Evolutionary conservation across 148 eudicot genomes (phyloP).

Genomic region (Fagopyrum tataricum): DNA sequence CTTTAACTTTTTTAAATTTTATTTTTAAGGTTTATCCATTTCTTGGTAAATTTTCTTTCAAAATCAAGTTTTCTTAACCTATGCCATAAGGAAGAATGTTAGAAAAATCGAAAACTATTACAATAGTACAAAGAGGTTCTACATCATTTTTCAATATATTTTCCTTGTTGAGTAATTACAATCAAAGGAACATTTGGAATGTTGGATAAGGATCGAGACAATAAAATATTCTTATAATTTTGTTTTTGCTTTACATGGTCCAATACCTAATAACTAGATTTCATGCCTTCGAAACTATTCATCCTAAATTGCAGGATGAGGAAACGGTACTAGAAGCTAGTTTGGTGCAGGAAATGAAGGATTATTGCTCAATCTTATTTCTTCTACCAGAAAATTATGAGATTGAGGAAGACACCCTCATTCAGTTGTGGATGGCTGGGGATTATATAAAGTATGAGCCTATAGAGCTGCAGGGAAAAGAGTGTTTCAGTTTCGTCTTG

Average conservation of each 20-base stretch:
- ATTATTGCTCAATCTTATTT: not conserved
- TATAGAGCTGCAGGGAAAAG: not conserved
- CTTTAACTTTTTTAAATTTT: too few relatives aligned
- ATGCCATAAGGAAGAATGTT: too few relatives aligned
- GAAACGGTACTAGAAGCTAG: not conserved
- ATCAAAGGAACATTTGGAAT: too few relatives aligned
- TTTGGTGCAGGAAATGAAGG: not conserved
- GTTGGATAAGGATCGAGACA: too few relatives aligned
- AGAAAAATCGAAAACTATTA: too few relatives aligned
- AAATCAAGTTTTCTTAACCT: too few relatives aligned
- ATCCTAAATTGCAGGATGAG: not conserved
- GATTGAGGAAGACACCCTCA: not conserved
- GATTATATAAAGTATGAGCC: not conserved
- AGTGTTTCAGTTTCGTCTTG: not conserved
- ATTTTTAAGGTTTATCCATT: too few relatives aligned
- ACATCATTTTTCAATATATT: too few relatives aligned
- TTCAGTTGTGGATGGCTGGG: constrained; percentile 1
- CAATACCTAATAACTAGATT: not conserved
- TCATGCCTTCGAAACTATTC: not conserved
- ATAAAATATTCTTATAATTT: too few relatives aligned
- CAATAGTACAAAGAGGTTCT: too few relatives aligned
- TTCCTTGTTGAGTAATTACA: too few relatives aligned
- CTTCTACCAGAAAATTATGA: not conserved
- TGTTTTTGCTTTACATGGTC: not conserved
- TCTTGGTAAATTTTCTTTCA: too few relatives aligned